Evolutionary conservation across 176 grass and related monocot species (phyloP), one percentile per base, ranked within the genome.

Genomic region (Carex parvula): DNA sequence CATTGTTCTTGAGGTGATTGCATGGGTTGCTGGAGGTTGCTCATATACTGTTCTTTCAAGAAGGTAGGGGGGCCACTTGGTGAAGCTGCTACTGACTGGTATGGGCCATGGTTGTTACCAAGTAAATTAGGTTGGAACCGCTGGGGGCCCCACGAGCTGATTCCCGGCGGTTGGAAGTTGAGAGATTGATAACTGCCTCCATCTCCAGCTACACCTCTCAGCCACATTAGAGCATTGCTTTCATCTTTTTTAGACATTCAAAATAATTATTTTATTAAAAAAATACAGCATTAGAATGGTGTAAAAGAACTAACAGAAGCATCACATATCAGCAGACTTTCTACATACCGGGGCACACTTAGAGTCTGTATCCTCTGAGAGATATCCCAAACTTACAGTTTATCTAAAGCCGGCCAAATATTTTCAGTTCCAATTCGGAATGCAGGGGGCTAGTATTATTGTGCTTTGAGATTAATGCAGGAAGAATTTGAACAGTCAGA

Each of bases 191-290:
- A 87, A 83, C 60, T 10, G 13, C 90, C 88, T 88, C 91, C 91
- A 44, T 95, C 93, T 42, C 89, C 91, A 84, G 97, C 80, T 81
- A 92, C 88, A 70, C 93, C 91, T 64, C 93, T 92, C 88, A 93
- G 85, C 97, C 97, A 99, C 97, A 95, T 99, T 35, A 94, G 91
- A 86, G 97, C 97, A 92, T 94, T 96, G 85, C 90, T 90, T 70
- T 99, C 97, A 88, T 99, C 93, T 94, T 93, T 81, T 81, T 78
- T 26, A 64, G 4, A 66, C 15, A 64, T 26, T 15, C 46, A 46
- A 39, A 81, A 42, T 37, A 37, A 62, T 50, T 50, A 2, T 50
- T 16, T 37, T 46, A 5, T 16, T 3, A 56, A 17, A 78, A 57
- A n/a, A 26, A 78, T 57, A 78, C 15, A 33, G 6, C 22, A 78